Percentiles rank a stretch among this genome's conserved stretches.
phyloP scores from a whole-genome alignment of 2,329 filamentous ascomycete genomes.

The Apiospora kogelbergensis region DNA sequence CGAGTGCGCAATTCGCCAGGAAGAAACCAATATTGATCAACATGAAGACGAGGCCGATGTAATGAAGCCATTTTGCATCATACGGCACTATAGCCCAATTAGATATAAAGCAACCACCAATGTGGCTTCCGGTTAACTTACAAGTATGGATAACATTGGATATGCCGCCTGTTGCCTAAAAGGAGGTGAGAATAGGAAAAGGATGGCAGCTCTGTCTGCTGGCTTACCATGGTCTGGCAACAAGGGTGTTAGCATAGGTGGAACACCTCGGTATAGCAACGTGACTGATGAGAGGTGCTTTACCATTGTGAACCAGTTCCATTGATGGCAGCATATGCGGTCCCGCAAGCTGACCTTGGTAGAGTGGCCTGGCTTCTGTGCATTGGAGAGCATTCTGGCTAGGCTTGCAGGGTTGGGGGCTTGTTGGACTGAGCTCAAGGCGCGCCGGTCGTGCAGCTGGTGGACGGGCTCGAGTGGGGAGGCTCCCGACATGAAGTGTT shows the following conservation, averaged over 20 bases:
- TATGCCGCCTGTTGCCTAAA: slow-evolving; percentile 55
- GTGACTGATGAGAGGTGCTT: not conserved
- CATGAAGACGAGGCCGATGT: slow-evolving; percentile 61
- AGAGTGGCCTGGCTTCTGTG: slow-evolving; percentile 23
- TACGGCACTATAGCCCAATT: slow-evolving; percentile 45
- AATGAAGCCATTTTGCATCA: slow-evolving; percentile 53
- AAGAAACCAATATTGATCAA: slow-evolving; percentile 65
- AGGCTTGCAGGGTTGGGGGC: slow-evolving; percentile 26
- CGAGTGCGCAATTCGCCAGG: slow-evolving; percentile 60
- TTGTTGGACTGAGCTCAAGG: slow-evolving; percentile 14
- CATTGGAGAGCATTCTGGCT: slow-evolving; percentile 35
- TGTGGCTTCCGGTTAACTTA: slow-evolving; percentile 33
- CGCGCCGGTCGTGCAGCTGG: slow-evolving; percentile 16
- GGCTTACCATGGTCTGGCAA: slow-evolving; percentile 32
- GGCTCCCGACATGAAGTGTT: slow-evolving; percentile 19
- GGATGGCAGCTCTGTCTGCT: not conserved
- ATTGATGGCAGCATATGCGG: slow-evolving; percentile 55
- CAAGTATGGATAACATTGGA: slow-evolving; percentile 54
- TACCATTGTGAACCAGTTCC: slow-evolving; percentile 76
- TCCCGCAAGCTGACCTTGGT: slow-evolving; percentile 47
- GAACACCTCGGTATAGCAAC: not conserved
- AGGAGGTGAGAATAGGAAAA: slow-evolving; percentile 11
- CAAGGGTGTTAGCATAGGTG: not conserved
- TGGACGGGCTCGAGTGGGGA: slow-evolving; percentile 17
- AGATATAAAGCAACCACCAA: slow-evolving; percentile 9